These are phyloP conservation scores for Gastrolobium villosum DNA, from an alignment of 306 rosid species.

Conservation along the genomic window DNA sequence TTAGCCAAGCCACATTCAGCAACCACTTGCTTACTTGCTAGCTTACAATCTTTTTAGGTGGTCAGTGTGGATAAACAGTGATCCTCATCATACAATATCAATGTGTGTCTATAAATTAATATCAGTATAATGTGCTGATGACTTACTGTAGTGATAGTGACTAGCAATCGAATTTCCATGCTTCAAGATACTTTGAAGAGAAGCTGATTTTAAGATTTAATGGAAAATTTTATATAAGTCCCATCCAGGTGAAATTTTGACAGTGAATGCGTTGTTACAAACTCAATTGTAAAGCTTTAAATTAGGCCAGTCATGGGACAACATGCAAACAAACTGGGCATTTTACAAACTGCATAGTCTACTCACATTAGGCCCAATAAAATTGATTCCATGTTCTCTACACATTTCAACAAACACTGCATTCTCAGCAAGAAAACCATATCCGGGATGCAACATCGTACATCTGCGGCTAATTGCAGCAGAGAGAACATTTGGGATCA, in stretches of 20 bases:
- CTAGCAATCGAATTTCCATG: slow-evolving; percentile 21
- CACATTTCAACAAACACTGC: slow-evolving; percentile 97
- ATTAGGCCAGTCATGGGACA: slow-evolving; percentile 18
- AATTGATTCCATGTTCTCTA: slow-evolving; percentile 88
- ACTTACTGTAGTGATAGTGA: slow-evolving; percentile 1
- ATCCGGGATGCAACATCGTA: slow-evolving; percentile 98
- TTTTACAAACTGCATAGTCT: slow-evolving; percentile 17
- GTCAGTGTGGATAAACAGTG: slow-evolving; percentile 2
- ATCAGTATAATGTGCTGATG: background rate
- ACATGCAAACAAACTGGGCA: slow-evolving; percentile 1
- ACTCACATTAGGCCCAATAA: slow-evolving; percentile 96
- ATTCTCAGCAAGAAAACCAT: slow-evolving; percentile 98
- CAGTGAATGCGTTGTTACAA: background rate
- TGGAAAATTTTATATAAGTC: background rate
- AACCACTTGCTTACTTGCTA: slow-evolving; percentile 16
- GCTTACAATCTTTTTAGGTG: background rate
- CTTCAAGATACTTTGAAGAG: slow-evolving; percentile 5
- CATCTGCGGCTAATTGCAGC: slow-evolving; percentile 87
- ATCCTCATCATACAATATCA: slow-evolving; percentile 13
- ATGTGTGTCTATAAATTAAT: slow-evolving; percentile 6
- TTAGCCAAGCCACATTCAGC: slow-evolving; percentile 5
- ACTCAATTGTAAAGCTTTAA: slow-evolving; percentile 20
- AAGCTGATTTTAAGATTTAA: slow-evolving; percentile 33
- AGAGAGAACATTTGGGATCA: slow-evolving; percentile 84
- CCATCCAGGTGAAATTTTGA: background rate